Evolutionary conservation across 768 basidiomycete species (phyloP), one percentile per base, ranked within the genome.

Genomic region (Mycena galopus): DNA sequence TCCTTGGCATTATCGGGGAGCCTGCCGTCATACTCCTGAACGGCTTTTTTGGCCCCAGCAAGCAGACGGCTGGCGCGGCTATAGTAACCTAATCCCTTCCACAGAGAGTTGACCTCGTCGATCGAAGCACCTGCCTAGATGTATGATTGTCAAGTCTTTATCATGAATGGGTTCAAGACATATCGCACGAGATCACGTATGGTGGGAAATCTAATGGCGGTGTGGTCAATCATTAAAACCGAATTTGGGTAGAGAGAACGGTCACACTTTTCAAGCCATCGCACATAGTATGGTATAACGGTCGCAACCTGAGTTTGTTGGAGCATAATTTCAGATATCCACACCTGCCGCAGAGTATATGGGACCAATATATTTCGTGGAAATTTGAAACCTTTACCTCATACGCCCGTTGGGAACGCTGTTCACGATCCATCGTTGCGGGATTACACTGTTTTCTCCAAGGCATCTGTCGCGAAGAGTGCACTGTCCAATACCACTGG

Each of bases 251-350:
- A 32, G 55, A 35, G 35, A 9, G 65, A 59, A 57, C 25, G 50
- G 21, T 83, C 89, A 70, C 73, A 94, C 94, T 86, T 92, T 75
- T 86, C 84, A 88, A 97, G 94, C 96, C 96, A 99, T 27, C 88
- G 88, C 63, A 89, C 91, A 81, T 95, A 99, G 82, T 98, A 99
- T 1, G 94, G 94, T 76, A 97, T 96, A n/a, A 97, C 96, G 1
- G 96, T 96, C 6, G 83, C 87, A 37, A 98, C 96, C 80, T 97
- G 96, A 0, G 97, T 98, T 82, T 99, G 97, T 81, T 99, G 97
- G 2, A 97, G 86, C 97, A 98, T 98, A 68, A 98, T 92, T 83
- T 98, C 96, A 17, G 92, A 94, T 27, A 96, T 87, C 94, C 94
- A 95, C 29, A 96, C 93, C 94, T 94, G 75, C 19, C 59, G 35